Percentiles rank a stretch among this genome's conserved stretches.
These are phyloP conservation scores for Termitomyces sp. DNA, from an alignment of 768 basidiomycete genomes.

Conservation along the genomic window DNA sequence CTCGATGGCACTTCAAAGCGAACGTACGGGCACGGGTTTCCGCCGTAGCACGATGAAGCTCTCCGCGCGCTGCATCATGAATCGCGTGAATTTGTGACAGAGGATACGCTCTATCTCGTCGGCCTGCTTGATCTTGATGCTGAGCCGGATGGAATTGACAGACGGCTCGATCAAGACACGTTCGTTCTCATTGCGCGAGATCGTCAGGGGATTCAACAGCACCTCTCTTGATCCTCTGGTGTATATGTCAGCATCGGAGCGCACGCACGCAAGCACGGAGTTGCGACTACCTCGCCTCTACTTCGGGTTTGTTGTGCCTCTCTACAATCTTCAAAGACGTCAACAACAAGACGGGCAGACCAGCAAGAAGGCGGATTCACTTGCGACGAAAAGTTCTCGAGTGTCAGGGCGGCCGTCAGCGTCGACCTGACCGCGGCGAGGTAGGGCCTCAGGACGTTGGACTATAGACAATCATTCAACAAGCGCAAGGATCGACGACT, in stretches of 20 bases:
- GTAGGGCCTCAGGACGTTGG: conserved; percentile 93
- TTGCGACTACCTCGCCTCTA: conserved; percentile 67
- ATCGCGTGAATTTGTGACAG: conserved; percentile 96
- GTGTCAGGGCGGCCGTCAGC: conserved; percentile 92
- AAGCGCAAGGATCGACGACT: neutral
- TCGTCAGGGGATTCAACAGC: conserved; percentile 86
- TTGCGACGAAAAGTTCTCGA: conserved; percentile 98
- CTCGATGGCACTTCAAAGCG: neutral
- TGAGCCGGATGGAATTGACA: conserved; percentile 93
- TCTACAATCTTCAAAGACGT: conserved; percentile 71
- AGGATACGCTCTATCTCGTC: conserved; percentile 98
- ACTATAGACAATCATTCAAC: conserved; percentile 40
- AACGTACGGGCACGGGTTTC: conserved; percentile 80
- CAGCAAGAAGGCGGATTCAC: conserved; percentile 29
- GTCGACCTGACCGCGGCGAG: conserved; percentile 94
- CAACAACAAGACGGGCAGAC: conserved; percentile 10
- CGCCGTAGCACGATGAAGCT: conserved; percentile 94
- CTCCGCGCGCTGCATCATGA: conserved; percentile 99
- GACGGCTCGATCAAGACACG: conserved; percentile 96
- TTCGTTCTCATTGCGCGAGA: conserved; percentile 97
- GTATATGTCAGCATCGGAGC: conserved; percentile 4
- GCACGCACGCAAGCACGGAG: neutral
- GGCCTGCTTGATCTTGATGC: conserved; percentile 98
- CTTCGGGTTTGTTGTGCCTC: conserved; percentile 95
- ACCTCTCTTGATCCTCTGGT: conserved; percentile 87